Conservation (phyloP, 371 early-diverging fungal genomes). For the Blakeslea trispora region DNA sequence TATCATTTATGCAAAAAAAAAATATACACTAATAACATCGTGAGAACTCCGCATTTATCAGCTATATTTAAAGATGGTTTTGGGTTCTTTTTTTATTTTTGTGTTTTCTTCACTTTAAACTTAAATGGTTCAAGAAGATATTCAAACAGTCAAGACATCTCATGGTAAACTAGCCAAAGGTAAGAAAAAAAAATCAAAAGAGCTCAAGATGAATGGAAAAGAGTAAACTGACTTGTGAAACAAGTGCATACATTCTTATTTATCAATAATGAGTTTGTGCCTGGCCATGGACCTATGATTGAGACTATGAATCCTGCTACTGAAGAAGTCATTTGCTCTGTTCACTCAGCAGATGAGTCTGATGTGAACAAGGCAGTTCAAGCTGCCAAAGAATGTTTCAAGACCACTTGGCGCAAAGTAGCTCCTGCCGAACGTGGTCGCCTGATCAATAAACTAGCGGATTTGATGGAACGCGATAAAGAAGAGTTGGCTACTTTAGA, state of each 20-base stretch:
- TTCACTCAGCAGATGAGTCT: conserved; percentile 69
- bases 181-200: too few relatives aligned
- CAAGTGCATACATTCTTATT: conserved; percentile 66
- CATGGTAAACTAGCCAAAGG: too few relatives aligned
- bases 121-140: too few relatives aligned
- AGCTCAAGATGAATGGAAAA: too few relatives aligned
- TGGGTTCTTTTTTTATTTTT: too few relatives aligned
- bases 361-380: conserved; percentile 80
- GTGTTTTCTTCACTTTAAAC: too few relatives aligned
- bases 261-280: conserved; percentile 76
- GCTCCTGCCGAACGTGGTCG: conserved; percentile 54
- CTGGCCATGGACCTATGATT: conserved; percentile 58
- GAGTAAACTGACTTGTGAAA: too few relatives aligned
- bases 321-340: conserved; percentile 68
- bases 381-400: conserved; percentile 72
- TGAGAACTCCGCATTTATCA: too few relatives aligned
- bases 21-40: too few relatives aligned
- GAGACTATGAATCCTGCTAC: conserved; percentile 71
- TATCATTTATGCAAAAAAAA: too few relatives aligned
- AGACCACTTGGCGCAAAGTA: conserved; percentile 66
- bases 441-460: conserved; percentile 63
- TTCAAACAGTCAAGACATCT: too few relatives aligned
- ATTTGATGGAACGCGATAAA: conserved; percentile 70
- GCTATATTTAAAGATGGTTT: too few relatives aligned
- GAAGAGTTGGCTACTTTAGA: conserved; percentile 80